Evolutionary conservation across 1,139 yeast genomes (phyloP).

Genomic region (Candida labiduridarum): DNA sequence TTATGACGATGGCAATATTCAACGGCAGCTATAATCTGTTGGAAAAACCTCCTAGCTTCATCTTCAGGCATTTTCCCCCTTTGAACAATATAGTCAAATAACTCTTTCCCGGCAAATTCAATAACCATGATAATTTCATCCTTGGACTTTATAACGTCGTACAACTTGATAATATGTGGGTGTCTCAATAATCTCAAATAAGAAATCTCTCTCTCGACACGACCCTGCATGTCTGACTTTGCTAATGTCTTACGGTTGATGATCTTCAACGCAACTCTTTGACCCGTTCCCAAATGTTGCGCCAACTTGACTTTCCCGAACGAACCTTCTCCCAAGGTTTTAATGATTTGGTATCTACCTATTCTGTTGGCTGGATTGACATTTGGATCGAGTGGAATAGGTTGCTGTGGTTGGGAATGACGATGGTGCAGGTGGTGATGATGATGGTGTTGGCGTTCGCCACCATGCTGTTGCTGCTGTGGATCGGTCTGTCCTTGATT

Average conservation of each 20-base stretch:
- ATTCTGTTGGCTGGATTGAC: constrained; percentile 55
- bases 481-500: constrained; percentile 15
- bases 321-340: constrained; percentile 96
- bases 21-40: constrained; percentile 96
- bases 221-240: constrained; percentile 96
- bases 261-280: constrained; percentile 90
- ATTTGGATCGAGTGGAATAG: constrained; percentile 29
- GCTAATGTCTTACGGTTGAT: constrained; percentile 93
- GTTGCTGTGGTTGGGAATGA: constrained; percentile 17
- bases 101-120: constrained; percentile 94
- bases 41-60: constrained; percentile 94
- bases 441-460: constrained; percentile 6
- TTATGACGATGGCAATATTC: constrained; percentile 98
- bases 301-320: constrained; percentile 97
- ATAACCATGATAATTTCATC: constrained; percentile 98
- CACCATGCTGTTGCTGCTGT: constrained; percentile 9
- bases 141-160: constrained; percentile 93
- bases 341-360: constrained; percentile 92
- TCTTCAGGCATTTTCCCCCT: constrained; percentile 93
- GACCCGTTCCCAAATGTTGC: constrained; percentile 89
- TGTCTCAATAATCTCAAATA: constrained; percentile 87
- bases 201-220: constrained; percentile 93
- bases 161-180: constrained; percentile 94
- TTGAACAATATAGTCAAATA: constrained; percentile 94
- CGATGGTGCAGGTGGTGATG: constrained; percentile 13